Conservation (phyloP, 164 flowering plant genomes). For the Taxillus chinensis region DNA sequence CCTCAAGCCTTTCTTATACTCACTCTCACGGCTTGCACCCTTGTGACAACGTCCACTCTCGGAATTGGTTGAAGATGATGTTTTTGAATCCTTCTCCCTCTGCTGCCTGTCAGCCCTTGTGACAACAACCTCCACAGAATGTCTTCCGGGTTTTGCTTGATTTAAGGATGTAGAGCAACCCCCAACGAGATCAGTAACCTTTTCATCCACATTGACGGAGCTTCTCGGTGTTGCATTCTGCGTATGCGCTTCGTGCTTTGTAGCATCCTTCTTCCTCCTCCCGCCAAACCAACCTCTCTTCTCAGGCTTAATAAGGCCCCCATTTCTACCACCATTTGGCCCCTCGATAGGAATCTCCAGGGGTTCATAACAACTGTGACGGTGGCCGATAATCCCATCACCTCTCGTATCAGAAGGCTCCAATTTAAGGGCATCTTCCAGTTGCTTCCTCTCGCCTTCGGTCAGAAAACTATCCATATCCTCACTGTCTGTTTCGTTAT, state of each 20-base stretch:
- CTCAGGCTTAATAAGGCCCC: constrained; percentile 41
- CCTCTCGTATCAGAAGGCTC: constrained; percentile 36
- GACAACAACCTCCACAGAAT: constrained; percentile 50
- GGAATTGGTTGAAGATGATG: constrained; percentile 30
- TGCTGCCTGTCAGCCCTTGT: constrained; percentile 42
- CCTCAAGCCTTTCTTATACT: constrained; percentile 93
- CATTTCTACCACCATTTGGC: constrained; percentile 32
- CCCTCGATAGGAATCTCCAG: constrained; percentile 62
- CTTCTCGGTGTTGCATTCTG: constrained; percentile 58
- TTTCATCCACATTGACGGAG: constrained; percentile 68
- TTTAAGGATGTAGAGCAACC: constrained; percentile 54
- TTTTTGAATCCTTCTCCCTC: constrained; percentile 38
- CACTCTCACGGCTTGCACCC: constrained; percentile 63
- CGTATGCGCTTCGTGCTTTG: constrained; percentile 39
- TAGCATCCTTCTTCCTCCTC: constrained; percentile 55
- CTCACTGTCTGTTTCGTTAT: constrained; percentile 52
- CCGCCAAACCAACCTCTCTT: constrained; percentile 88
- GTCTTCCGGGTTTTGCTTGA: constrained; percentile 61
- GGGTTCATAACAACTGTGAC: constrained; percentile 69
- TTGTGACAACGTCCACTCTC: constrained; percentile 42
- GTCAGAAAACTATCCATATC: constrained; percentile 53
- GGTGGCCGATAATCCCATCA: constrained; percentile 43
- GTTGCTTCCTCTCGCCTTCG: constrained; percentile 76
- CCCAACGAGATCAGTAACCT: constrained; percentile 68
- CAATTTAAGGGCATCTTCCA: constrained; percentile 73